These are phyloP conservation scores for Fragaria nilgerrensis DNA, from an alignment of 306 rosid genomes.

Conservation along the genomic window DNA sequence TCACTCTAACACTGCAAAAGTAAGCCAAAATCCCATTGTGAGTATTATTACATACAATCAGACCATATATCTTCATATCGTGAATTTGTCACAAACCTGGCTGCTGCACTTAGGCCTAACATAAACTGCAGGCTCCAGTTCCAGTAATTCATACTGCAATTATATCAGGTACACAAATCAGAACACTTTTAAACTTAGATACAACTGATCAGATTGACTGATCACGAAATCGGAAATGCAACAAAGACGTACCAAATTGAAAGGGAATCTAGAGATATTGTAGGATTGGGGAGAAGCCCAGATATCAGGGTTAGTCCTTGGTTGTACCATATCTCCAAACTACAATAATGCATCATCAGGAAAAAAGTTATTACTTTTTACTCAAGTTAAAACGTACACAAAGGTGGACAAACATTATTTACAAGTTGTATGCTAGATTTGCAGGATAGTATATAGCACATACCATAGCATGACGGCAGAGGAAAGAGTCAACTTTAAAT, in stretches of 20 bases:
- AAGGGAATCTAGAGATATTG: slow-evolving; percentile 56
- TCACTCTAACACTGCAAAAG: slow-evolving; percentile 52
- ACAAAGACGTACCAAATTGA: slow-evolving; percentile 43
- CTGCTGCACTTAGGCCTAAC: slow-evolving; percentile 70
- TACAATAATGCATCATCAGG: slow-evolving; percentile 17
- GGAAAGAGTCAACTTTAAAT: slow-evolving; percentile 60
- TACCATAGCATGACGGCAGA: slow-evolving; percentile 73
- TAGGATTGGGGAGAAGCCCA: slow-evolving; percentile 64
- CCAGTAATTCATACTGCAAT: slow-evolving; percentile 65
- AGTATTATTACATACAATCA: neutral
- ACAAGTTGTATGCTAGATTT: neutral
- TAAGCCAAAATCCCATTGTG: neutral
- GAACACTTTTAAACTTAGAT: neutral
- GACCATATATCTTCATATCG: neutral
- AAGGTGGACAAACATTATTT: neutral
- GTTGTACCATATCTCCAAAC: slow-evolving; percentile 85
- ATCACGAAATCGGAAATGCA: no score
- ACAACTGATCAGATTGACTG: neutral
- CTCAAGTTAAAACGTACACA: neutral
- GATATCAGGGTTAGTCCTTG: slow-evolving; percentile 77
- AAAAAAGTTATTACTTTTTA: neutral
- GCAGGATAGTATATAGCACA: neutral
- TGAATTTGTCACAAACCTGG: slow-evolving; percentile 46
- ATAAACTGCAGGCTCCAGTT: slow-evolving; percentile 64
- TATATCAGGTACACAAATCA: neutral